A percentile compares a stretch with the other conserved stretches of the same genome.
Conservation (phyloP, 805 yeast species). For the Candida nemodendra region DNA sequence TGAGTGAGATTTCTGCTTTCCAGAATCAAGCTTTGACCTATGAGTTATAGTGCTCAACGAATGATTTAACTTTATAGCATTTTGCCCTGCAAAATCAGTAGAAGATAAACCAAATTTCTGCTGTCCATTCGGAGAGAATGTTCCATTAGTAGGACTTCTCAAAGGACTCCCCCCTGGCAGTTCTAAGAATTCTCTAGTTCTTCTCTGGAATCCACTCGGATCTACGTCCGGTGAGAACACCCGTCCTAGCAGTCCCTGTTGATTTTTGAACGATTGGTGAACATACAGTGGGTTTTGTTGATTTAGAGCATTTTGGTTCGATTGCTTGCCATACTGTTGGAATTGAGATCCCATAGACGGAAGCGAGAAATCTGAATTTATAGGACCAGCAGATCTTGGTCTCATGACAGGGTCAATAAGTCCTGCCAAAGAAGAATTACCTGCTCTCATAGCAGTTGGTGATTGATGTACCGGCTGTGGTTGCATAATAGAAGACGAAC, state of each 20-base stretch:
- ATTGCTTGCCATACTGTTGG: conserved; percentile 14
- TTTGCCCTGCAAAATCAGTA: conserved; percentile 26
- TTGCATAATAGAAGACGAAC: conserved; percentile 6
- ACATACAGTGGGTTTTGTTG: conserved; percentile 8
- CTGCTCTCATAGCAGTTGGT: conserved; percentile 7
- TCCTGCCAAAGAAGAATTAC: conserved; percentile 6
- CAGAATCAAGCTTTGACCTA: conserved; percentile 24
- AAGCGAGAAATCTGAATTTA: conserved; percentile 18
- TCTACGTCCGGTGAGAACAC: conserved; percentile 31
- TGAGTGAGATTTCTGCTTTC: conserved; percentile 13
- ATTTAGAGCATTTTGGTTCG: conserved; percentile 3
- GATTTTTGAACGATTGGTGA: conserved; percentile 8
- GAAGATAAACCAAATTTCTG: conserved; percentile 18
- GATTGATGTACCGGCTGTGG: conserved; percentile 17
- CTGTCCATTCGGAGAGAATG: conserved; percentile 1
- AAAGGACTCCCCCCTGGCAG: conserved; percentile 7
- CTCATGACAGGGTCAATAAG: conserved; percentile 28
- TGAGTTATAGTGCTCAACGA: conserved; percentile 29
- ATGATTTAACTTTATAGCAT: conserved; percentile 29
- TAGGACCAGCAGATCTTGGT: conserved; percentile 49
- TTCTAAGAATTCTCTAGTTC: conserved; percentile 20
- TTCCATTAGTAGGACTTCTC: conserved; percentile 2
- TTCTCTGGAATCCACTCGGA: conserved; percentile 21
- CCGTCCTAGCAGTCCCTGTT: conserved; percentile 19
- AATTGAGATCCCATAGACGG: conserved; percentile 7